These are phyloP conservation scores for Rhytidiadelphus loreus DNA, from an alignment of 225 moss, liverwort and hornwort genomes.

Conservation along the genomic window DNA sequence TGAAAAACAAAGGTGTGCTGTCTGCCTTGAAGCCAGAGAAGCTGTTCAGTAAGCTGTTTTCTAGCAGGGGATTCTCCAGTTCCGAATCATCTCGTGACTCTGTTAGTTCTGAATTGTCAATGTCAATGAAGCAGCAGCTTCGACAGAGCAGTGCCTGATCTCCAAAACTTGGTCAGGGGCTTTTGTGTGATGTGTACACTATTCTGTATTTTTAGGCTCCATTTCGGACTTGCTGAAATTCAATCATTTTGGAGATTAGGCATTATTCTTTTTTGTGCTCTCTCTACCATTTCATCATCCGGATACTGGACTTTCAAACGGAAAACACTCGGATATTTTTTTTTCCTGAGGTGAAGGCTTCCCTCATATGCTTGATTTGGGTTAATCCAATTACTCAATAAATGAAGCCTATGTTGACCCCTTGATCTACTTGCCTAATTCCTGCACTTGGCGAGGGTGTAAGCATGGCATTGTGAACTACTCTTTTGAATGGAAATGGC, in stretches of 20 bases:
- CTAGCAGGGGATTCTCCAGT: constrained; percentile 17
- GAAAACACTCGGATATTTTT: background rate
- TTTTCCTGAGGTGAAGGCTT: background rate
- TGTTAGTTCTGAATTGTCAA: constrained; percentile 5
- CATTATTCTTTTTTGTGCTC: background rate
- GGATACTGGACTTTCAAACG: background rate
- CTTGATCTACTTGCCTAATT: background rate
- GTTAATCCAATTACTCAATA: background rate
- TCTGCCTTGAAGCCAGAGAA: constrained; percentile 31
- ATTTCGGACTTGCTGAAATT: constrained; percentile 1
- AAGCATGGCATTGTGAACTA: background rate
- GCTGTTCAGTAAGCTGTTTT: constrained; percentile 24
- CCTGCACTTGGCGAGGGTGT: background rate
- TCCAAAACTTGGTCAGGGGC: background rate
- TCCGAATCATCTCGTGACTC: constrained; percentile 26
- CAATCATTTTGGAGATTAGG: constrained; percentile 1
- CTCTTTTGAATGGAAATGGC: background rate
- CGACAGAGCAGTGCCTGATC: constrained; percentile 13
- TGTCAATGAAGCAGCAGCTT: constrained; percentile 6
- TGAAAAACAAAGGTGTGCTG: constrained; percentile 27
- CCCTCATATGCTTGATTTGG: background rate
- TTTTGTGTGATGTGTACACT: background rate
- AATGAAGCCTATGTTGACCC: background rate
- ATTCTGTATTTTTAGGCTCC: constrained; percentile 15
- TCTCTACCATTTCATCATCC: background rate